Evolutionary conservation across 73 alveolate genomes (phyloP).

Genomic region (Urostyla sp.): DNA sequence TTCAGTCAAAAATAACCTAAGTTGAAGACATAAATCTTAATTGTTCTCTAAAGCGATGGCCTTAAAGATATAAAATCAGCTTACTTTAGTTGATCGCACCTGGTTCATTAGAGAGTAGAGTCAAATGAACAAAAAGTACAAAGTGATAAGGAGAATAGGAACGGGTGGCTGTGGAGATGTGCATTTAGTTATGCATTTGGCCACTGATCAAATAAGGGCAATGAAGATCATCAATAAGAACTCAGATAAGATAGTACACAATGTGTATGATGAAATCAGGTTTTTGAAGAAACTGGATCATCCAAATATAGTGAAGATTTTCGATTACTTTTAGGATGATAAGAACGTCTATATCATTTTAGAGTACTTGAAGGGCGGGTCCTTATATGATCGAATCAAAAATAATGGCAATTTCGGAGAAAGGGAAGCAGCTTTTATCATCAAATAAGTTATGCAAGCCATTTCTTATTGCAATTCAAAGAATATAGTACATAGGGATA

Average conservation of each 20-base stretch:
- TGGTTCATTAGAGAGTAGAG: not conserved
- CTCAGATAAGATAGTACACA: constrained; percentile 38
- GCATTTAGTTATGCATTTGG: constrained; percentile 37
- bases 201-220: constrained; percentile 60
- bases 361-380: constrained; percentile 65
- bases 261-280: constrained; percentile 43
- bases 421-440: constrained; percentile 46
- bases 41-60: constrained; percentile 18
- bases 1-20: not conserved
- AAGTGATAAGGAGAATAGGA: constrained; percentile 49
- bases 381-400: constrained; percentile 62
- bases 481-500: constrained; percentile 78
- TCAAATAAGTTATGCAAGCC: constrained; percentile 63
- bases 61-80: not conserved
- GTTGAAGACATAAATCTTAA: not conserved
- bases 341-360: constrained; percentile 29
- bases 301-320: constrained; percentile 65
- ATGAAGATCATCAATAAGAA: constrained; percentile 56
- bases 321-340: constrained; percentile 54
- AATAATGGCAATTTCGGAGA: constrained; percentile 54
- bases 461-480: constrained; percentile 69
- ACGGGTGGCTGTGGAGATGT: constrained; percentile 71
- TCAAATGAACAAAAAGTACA: not conserved
- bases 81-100: not conserved
- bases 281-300: constrained; percentile 60